A percentile compares a stretch with the other conserved stretches of the same genome.
phyloP scores from a whole-genome alignment of 257 asterid genomes.

The Marsdenia floribunda region DNA sequence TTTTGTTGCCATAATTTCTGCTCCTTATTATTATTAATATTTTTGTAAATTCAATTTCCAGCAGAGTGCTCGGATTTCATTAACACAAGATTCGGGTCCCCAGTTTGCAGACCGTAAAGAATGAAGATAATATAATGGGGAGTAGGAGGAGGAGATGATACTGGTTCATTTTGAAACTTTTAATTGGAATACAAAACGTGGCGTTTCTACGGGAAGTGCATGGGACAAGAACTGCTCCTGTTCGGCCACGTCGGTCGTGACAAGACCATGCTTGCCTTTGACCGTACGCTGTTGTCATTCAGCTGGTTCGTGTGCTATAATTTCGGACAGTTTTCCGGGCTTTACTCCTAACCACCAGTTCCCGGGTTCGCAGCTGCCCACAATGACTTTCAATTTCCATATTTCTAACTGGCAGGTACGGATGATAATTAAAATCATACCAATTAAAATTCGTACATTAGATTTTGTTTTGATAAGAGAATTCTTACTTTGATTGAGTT shows the following conservation, averaged over 20 bases:
- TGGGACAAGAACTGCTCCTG: not conserved
- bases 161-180: not conserved
- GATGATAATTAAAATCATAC: too few relatives aligned
- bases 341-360: not conserved
- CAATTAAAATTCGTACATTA: too few relatives aligned
- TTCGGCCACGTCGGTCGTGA: conserved; percentile 7
- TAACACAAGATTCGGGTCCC: too few relatives aligned
- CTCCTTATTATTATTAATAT: not conserved
- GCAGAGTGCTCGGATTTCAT: not conserved
- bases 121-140: not conserved
- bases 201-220: not conserved
- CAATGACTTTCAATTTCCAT: too few relatives aligned
- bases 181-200: conserved; percentile 3
- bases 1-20: conserved; percentile 17
- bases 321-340: not conserved
- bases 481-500: too few relatives aligned
- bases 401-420: too few relatives aligned
- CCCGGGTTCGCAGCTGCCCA: not conserved
- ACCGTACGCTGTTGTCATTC: not conserved
- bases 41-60: not conserved
- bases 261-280: not conserved
- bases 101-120: not conserved
- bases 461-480: too few relatives aligned
- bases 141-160: not conserved
- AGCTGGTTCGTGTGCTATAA: not conserved